Evolutionary conservation across 225 moss, liverwort and hornwort genomes (phyloP), one percentile per base, ranked within the genome.

Genomic region (Asterella californica): DNA sequence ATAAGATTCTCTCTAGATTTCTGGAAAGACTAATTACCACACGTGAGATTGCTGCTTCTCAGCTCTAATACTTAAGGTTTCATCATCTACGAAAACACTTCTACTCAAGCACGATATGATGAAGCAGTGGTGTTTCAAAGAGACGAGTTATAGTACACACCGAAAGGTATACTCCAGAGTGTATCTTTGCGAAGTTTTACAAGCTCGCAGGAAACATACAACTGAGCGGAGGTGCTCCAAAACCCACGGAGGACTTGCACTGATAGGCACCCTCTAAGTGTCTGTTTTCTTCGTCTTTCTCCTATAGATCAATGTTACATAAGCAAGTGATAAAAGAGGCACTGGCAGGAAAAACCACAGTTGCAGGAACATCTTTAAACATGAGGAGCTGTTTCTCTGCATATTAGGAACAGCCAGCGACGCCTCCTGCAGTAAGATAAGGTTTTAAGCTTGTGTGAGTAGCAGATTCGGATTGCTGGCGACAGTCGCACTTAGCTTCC

Each of bases 291-390:
- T 42, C 42, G 42, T 72, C 72, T 25, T 70, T 21, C 45, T 38
- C n/a, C 79, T 69, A 60, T 55, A 70, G 15, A 53, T 27, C 24
- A 68, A n/a, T 53, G 55, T 79, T 14, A 79, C n/a, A 54, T 36
- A 79, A 33, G 52, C 79, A 70, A 79, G 79, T 9, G 69, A 68
- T 18, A 79, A 67, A 52, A 79, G 79, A 30, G 79, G 79, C 52
- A 79, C 79, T 29, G 79, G 79, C 50, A 79, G 27, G 34, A 68
- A 70, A 37, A 70, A 33, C 79, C 68, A 70, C 25, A 70, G 50
- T 24, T 70, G 54, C 7, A 79, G 42, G 22, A 79, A 9, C 49
- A 53, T 21, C 21, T 50, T 69, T 25, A 79, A 36, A 79, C 79
- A 10, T 34, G 69, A 79, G 21, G 42, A 38, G 50, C 67, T 49